These are phyloP conservation scores for Raphanus raphanistrum DNA, from an alignment of 345 rosid genomes.

Conservation along the genomic window DNA sequence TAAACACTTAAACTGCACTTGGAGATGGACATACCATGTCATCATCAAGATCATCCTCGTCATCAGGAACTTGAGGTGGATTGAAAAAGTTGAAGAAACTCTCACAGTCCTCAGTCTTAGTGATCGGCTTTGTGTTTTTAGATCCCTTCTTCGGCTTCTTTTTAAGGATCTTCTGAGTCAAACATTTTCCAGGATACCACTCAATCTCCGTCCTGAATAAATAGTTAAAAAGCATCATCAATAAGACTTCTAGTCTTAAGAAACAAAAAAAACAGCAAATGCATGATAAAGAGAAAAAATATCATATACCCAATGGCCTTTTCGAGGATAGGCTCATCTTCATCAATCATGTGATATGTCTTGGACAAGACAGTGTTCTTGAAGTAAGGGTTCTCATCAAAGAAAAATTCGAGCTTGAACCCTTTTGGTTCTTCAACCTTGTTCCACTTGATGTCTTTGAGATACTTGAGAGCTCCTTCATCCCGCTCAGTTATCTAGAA, in stretches of 20 bases:
- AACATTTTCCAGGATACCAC: conserved; percentile 91
- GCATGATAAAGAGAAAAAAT: conserved; percentile 6
- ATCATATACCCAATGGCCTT: conserved; percentile 96
- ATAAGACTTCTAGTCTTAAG: neutral
- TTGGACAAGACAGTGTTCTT: conserved; percentile 80
- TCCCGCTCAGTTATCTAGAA: conserved; percentile 83
- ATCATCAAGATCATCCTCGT: conserved; percentile 86
- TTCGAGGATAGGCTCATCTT: conserved; percentile 93
- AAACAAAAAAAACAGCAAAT: neutral
- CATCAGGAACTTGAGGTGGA: conserved; percentile 97
- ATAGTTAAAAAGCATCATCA: neutral
- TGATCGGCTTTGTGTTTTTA: conserved; percentile 86
- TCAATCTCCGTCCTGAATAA: conserved; percentile 79
- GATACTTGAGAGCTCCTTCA: conserved; percentile 88
- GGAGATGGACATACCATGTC: conserved; percentile 56
- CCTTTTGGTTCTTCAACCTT: conserved; percentile 90
- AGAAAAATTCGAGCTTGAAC: conserved; percentile 91
- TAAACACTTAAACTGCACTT: neutral
- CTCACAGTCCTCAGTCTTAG: conserved; percentile 88
- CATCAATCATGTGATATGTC: conserved; percentile 98
- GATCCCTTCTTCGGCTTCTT: conserved; percentile 98
- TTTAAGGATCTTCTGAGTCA: conserved; percentile 89
- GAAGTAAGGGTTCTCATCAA: conserved; percentile 84
- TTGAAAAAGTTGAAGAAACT: conserved; percentile 94
- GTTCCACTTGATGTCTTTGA: conserved; percentile 86